A percentile compares a stretch with the other conserved stretches of the same genome.
phyloP scores from a whole-genome alignment of 2,329 filamentous ascomycete genomes.

The Arachnomyces sp. region DNA sequence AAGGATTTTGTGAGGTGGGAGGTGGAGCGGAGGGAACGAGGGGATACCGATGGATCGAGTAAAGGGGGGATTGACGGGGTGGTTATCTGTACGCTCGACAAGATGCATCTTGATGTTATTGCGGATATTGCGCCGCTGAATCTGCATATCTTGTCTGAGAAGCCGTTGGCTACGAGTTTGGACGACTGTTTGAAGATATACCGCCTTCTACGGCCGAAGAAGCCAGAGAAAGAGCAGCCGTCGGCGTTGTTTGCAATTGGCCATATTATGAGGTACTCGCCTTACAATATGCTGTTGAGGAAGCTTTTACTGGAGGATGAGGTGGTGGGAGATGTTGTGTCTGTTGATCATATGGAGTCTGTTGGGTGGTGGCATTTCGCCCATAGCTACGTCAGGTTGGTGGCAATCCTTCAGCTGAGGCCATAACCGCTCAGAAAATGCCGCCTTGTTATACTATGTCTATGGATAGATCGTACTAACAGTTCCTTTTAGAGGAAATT shows the following conservation, averaged over 20 bases:
- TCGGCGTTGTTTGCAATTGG: slow-evolving; percentile 65
- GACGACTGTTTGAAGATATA: slow-evolving; percentile 64
- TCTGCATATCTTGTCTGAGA: slow-evolving; percentile 78
- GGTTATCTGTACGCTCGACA: slow-evolving; percentile 65
- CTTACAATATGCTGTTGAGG: slow-evolving; percentile 71
- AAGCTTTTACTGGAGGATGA: slow-evolving; percentile 62
- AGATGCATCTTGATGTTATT: slow-evolving; percentile 69
- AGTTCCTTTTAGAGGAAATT: slow-evolving; percentile 54
- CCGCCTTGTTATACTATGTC: no score
- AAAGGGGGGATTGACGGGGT: slow-evolving; percentile 48
- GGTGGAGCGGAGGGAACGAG: slow-evolving; percentile 47
- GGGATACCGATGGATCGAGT: slow-evolving; percentile 45
- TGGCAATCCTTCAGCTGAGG: no score
- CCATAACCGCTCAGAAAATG: no score
- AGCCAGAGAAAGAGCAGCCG: not conserved
- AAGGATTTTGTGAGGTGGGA: slow-evolving; percentile 61
- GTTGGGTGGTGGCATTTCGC: slow-evolving; percentile 83
- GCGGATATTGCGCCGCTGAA: slow-evolving; percentile 55
- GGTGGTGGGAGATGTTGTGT: slow-evolving; percentile 66
- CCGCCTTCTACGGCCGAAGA: slow-evolving; percentile 9
- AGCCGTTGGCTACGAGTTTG: slow-evolving; percentile 67
- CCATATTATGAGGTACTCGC: slow-evolving; percentile 75
- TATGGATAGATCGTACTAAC: not conserved
- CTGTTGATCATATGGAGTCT: slow-evolving; percentile 74
- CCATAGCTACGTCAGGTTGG: slow-evolving; percentile 63